phyloP scores from a whole-genome alignment of 2,329 filamentous ascomycete genomes.

The Emmonsia crescens region DNA sequence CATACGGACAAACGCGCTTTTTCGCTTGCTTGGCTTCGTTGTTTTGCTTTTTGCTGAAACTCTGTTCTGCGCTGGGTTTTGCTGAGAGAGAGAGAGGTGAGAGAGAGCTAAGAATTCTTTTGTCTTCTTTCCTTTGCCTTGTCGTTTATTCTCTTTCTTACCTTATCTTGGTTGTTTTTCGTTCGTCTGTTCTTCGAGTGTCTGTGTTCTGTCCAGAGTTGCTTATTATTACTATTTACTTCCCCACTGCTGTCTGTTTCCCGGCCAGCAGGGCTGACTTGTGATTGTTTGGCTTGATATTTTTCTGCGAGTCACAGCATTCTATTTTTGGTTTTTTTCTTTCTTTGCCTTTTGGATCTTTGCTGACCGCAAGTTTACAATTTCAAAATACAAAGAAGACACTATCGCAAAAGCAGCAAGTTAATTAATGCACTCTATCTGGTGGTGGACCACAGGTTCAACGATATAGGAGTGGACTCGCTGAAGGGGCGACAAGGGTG shows the following conservation, averaged over 20 bases:
- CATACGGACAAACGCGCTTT: background rate
- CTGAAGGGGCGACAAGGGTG: background rate
- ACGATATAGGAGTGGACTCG: background rate
- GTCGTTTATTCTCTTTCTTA: slow-evolving; percentile 15
- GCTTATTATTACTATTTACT: no score
- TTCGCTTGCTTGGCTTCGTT: background rate
- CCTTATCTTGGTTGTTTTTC: no score
- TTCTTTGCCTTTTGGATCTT: background rate
- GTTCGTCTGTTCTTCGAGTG: no score
- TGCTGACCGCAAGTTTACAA: background rate
- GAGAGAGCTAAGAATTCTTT: background rate
- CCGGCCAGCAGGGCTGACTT: no score
- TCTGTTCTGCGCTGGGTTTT: background rate
- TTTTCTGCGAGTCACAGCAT: background rate
- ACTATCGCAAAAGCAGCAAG: background rate
- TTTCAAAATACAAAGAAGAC: background rate
- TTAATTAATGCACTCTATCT: background rate
- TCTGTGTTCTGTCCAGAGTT: no score
- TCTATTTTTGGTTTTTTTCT: background rate
- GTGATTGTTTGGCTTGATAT: no score
- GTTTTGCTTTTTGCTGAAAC: background rate
- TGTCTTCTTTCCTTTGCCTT: slow-evolving; percentile 6
- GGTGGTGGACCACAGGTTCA: background rate
- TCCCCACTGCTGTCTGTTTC: no score
- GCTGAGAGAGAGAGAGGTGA: background rate